These are phyloP conservation scores for Solanum corneliomulleri DNA, from an alignment of 257 asterid genomes.

Conservation along the genomic window DNA sequence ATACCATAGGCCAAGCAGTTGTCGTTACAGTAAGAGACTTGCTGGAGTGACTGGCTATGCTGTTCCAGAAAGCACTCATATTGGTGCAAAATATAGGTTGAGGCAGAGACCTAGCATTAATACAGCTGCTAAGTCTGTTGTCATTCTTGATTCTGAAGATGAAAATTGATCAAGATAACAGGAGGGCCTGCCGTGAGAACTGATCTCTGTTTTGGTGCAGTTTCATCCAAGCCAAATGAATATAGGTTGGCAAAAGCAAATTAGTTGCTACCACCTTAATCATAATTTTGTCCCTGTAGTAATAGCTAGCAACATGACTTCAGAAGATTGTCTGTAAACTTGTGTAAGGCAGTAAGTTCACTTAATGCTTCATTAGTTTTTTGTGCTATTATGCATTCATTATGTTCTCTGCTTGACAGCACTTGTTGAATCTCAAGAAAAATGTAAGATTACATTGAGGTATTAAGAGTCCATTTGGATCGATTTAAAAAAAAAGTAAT, in stretches of 20 bases:
- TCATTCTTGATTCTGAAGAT: conserved; percentile 58
- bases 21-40: conserved; percentile 27
- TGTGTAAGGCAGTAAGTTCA: background rate
- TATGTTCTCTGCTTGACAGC: background rate
- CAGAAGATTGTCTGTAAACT: background rate
- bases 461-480: too few species aligned
- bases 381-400: background rate
- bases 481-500: too few species aligned
- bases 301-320: background rate
- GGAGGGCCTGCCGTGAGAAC: background rate
- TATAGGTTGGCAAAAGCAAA: background rate
- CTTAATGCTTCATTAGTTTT: background rate
- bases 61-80: conserved; percentile 26
- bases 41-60: conserved; percentile 34
- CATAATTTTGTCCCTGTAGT: background rate
- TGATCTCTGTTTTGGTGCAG: background rate
- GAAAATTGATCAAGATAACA: conserved; percentile 16
- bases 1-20: conserved; percentile 18
- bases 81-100: conserved; percentile 41
- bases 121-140: conserved; percentile 30
- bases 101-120: conserved; percentile 51
- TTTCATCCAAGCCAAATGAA: background rate
- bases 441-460: background rate
- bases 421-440: background rate
- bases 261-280: background rate